Evolutionary conservation across 2,329 filamentous ascomycete species (phyloP), one percentile per base, ranked within the genome.

Genomic region (Ascochyta koolunga): DNA sequence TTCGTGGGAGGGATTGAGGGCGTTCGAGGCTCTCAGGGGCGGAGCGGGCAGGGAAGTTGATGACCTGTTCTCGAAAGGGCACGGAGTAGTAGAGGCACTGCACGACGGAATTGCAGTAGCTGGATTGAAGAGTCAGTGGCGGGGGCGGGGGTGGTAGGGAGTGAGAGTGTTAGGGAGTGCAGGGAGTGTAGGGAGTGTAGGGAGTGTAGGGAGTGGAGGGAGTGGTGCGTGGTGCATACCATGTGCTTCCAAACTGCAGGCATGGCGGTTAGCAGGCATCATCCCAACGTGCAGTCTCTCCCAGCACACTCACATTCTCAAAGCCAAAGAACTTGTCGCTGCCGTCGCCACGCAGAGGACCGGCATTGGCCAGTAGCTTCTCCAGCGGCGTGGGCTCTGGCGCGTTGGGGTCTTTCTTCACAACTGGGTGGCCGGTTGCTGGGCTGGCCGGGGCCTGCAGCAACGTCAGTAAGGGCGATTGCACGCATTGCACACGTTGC

Each of bases 241-340:
- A 98, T 74, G 93, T 98, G 73, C 96, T 98, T 72, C 93, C 93
- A 79, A 96, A 97, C 92, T 97, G 76, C 44, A 44, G 51, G 44
- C 44, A 36, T 32, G 40, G 18, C 21, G 21, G 10, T 53, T 16
- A 44, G 51, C 41, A 50, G 7, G 51, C 39, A 40, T 42, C 16
- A 21, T 40, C 29, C 36, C 37, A 19, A 24, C n/a, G n/a, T 15
- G 10, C 21, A 29, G 10, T 6, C 27, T 15, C 8, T n/a, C 11
- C n/a, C 8, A 61, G 50, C 57, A 60, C 45, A 81, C 90, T 78
- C 82, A 98, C 93, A 79, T 99, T 99, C 78, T 99, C 95, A 74
- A 98, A 89, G 15, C 95, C 95, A 78, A 96, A 98, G 80, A 96
- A 99, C 79, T 96, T 96, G 79, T 98, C 95, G 73, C 90, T 96